Conservation (phyloP, 805 yeast genomes). For the Jamesozyma lodderae region DNA sequence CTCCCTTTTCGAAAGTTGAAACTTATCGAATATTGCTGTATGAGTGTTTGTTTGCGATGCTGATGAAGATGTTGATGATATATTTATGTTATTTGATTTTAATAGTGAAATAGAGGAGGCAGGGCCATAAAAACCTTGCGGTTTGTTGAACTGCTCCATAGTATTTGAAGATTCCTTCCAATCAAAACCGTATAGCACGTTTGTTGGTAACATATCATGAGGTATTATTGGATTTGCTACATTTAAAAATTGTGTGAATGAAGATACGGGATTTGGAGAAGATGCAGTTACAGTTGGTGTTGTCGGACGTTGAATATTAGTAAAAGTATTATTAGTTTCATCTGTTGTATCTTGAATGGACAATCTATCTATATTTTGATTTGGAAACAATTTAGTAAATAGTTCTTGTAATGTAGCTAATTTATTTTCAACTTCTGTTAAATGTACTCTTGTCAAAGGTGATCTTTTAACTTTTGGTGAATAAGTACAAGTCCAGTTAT, state of each 20-base stretch:
- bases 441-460: constrained; percentile 72
- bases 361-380: constrained; percentile 36
- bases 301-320: neutral
- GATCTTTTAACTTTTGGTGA: constrained; percentile 72
- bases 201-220: constrained; percentile 34
- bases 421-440: constrained; percentile 64
- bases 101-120: constrained; percentile 52
- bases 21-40: constrained; percentile 1
- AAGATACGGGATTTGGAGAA: neutral
- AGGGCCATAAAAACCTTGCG: constrained; percentile 50
- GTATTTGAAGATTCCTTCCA: constrained; percentile 37
- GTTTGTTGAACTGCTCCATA: neutral
- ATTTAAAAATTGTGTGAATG: neutral
- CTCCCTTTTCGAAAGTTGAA: constrained; percentile 3
- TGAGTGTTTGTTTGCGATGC: neutral
- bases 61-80: neutral
- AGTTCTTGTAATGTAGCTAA: constrained; percentile 40
- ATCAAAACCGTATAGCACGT: constrained; percentile 45
- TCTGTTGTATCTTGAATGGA: constrained; percentile 4
- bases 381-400: constrained; percentile 37
- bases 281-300: neutral
- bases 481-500: constrained; percentile 66
- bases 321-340: neutral
- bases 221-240: constrained; percentile 8
- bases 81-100: constrained; percentile 27